Evolutionary conservation across 768 basidiomycete species (phyloP), one percentile per base, ranked within the genome.

Genomic region (Coprinopsis cinerea): DNA sequence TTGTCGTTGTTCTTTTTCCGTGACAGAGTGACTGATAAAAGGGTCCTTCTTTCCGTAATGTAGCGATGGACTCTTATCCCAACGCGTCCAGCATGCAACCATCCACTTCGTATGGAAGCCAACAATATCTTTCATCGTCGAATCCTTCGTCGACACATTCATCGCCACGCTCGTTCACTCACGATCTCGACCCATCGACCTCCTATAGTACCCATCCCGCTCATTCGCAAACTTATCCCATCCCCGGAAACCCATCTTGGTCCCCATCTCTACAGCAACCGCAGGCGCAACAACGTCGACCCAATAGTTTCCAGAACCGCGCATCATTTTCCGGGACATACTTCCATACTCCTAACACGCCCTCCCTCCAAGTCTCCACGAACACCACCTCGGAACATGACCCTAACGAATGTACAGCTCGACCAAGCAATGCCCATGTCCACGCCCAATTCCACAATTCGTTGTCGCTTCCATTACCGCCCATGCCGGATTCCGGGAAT

Each of bases 341-440:
- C 27, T 43, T 22, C 18, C 20, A 11, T 4, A 11, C 11, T 17
- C 51, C 60, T 45, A 51, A 50, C 42, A 53, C 65, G 0, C 64
- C 65, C 0, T 53, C 59, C 22, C 64, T 70, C 27, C 70, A 72
- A 51, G 72, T 76, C 17, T 67, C 68, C 32, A 75, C 71, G 9
- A 61, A 68, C 37, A 59, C 70, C 11, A 57, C 65, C 1, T 61
- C 65, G 27, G 73, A 74, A 35, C 67, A 68, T 25, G 73, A 72
- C 53, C 71, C 68, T 2, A 72, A 72, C 49, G 76, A 78, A 52
- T 66, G 66, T 47, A 78, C 77, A 7, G 76, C 77, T 11, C 64
- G 74, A 7, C 77, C 77, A 0, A 62, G 69, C 2, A 75, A 78
- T 55, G 74, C 77, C 0, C 70, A 77, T 57, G 49, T 61, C 26